A percentile compares a stretch with the other conserved stretches of the same genome.
Conservation (phyloP, 192 early-diverging fungal species). For the Entomortierella parvispora region DNA sequence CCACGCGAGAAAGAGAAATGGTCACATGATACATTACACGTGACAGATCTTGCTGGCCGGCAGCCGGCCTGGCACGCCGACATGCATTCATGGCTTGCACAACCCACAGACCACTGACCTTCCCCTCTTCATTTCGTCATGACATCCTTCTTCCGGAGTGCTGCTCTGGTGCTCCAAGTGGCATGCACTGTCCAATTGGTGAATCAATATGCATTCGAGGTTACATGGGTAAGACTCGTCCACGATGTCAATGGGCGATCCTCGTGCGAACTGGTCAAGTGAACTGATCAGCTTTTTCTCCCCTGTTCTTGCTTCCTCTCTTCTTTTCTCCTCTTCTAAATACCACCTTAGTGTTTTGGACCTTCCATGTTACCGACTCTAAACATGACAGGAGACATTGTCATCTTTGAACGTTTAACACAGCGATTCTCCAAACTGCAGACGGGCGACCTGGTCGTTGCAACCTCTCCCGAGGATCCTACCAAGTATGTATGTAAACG, state of each 20-base stretch:
- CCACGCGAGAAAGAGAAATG: too few species aligned
- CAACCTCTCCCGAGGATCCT: conserved; percentile 75
- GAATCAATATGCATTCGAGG: conserved; percentile 78
- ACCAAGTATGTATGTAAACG: conserved; percentile 80
- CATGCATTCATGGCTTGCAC: background rate
- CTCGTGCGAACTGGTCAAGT: background rate
- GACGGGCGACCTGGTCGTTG: conserved; percentile 86
- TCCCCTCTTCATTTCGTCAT: background rate
- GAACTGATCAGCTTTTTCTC: background rate
- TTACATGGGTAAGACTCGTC: conserved; percentile 72
- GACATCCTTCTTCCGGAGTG: conserved; percentile 29
- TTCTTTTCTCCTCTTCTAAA: conserved; percentile 1
- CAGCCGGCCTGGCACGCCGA: too few species aligned
- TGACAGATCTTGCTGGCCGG: too few species aligned
- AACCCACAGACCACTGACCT: background rate
- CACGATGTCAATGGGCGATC: background rate
- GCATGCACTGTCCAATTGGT: conserved; percentile 77
- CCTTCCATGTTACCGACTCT: conserved; percentile 95
- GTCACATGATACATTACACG: too few species aligned
- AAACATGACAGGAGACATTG: conserved; percentile 82
- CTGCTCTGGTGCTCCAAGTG: conserved; percentile 60
- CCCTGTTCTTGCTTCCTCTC: background rate
- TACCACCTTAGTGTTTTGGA: conserved; percentile 69
- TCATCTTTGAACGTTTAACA: conserved; percentile 77
- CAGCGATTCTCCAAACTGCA: conserved; percentile 60